Percentiles rank a stretch among this genome's conserved stretches.
Conservation (phyloP, 2,329 filamentous ascomycete species). For the Elsinoe arachidis region DNA sequence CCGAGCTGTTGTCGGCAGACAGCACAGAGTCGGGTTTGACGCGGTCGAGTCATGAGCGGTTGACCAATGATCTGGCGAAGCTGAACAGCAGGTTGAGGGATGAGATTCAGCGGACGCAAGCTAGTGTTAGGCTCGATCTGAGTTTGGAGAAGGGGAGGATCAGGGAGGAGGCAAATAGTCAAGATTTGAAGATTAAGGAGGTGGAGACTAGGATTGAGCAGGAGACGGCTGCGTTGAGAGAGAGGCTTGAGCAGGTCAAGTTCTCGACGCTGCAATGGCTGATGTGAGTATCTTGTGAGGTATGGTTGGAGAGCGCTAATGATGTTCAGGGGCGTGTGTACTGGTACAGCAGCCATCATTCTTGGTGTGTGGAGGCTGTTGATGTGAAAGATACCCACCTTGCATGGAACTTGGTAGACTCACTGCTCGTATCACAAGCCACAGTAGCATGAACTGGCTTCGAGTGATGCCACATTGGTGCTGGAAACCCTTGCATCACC, state of each 20-base stretch:
- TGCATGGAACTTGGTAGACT: too few species aligned
- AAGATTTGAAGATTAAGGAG: slow-evolving; percentile 97
- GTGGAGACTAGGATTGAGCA: slow-evolving; percentile 98
- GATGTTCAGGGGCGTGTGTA: slow-evolving; percentile 50
- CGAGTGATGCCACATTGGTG: not conserved
- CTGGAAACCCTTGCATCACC: too few species aligned
- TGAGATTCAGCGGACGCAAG: slow-evolving; percentile 90
- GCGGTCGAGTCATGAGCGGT: slow-evolving; percentile 77
- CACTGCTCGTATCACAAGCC: too few species aligned
- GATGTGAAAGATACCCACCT: slow-evolving; percentile 37
- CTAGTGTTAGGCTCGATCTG: slow-evolving; percentile 81
- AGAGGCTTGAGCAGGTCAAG: slow-evolving; percentile 94
- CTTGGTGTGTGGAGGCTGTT: slow-evolving; percentile 59
- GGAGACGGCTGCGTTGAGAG: slow-evolving; percentile 80
- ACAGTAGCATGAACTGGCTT: not conserved
- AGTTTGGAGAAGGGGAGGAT: slow-evolving; percentile 97
- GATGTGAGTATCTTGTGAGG: slow-evolving; percentile 57
- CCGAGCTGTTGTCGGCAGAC: slow-evolving; percentile 85
- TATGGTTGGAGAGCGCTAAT: not conserved
- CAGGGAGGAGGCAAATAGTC: slow-evolving; percentile 87
- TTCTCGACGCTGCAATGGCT: slow-evolving; percentile 97
- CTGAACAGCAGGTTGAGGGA: slow-evolving; percentile 81
- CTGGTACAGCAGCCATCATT: slow-evolving; percentile 57
- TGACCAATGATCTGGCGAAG: slow-evolving; percentile 92
- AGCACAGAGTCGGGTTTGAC: slow-evolving; percentile 85